Conservation (phyloP, 2,329 filamentous ascomycete species). For the Aspergillus sp. region DNA sequence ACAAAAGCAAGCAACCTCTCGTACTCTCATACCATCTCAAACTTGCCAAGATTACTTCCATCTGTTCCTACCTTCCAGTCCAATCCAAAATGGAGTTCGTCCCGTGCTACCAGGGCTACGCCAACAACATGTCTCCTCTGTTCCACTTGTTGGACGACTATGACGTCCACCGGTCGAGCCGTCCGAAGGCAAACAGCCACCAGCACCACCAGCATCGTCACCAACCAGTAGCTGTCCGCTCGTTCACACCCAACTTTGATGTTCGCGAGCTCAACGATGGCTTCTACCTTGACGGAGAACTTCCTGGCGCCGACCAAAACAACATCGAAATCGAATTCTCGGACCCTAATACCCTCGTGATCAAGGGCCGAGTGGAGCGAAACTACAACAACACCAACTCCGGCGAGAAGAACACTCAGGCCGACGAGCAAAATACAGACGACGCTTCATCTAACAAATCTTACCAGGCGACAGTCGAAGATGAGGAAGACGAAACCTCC, state of each 20-base stretch:
- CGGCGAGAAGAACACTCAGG: not conserved
- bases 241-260: slow-evolving; percentile 37
- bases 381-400: slow-evolving; percentile 19
- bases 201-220: not conserved
- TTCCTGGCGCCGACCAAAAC: slow-evolving; percentile 37
- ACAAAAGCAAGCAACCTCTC: not conserved
- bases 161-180: slow-evolving; percentile 23
- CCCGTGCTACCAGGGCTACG: slow-evolving; percentile 17
- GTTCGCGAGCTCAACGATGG: slow-evolving; percentile 34
- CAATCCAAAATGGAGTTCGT: slow-evolving; percentile 32
- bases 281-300: slow-evolving; percentile 40
- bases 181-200: slow-evolving; percentile 10
- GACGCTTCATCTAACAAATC: slow-evolving; percentile 17
- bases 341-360: slow-evolving; percentile 37
- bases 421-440: slow-evolving; percentile 10
- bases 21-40: too few relatives aligned
- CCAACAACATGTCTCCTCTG: slow-evolving; percentile 32
- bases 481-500: slow-evolving; percentile 34
- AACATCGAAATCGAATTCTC: slow-evolving; percentile 41
- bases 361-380: slow-evolving; percentile 34
- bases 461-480: slow-evolving; percentile 47
- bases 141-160: slow-evolving; percentile 39
- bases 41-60: too few relatives aligned
- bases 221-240: slow-evolving; percentile 11
- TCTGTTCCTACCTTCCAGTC: slow-evolving; percentile 2